Conservation (phyloP, 2,329 filamentous ascomycete genomes). For the Cercospora sp. region DNA sequence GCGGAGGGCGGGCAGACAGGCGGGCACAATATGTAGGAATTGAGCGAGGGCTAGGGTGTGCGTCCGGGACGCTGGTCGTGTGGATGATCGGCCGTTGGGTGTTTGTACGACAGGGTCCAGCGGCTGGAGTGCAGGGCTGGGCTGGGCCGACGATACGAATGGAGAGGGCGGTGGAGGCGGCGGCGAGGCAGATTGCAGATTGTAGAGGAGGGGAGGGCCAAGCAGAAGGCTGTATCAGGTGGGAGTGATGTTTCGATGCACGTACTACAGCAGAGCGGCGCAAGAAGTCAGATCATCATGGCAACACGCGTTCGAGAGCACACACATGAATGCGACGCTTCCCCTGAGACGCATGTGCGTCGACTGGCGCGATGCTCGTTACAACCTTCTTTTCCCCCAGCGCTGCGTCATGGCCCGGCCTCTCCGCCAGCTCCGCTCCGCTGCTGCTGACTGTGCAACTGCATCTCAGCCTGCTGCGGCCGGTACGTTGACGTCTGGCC, state of each 20-base stretch:
- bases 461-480: not conserved
- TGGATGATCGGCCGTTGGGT: conserved; percentile 9
- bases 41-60: not conserved
- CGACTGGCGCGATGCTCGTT: not conserved
- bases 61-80: conserved; percentile 1
- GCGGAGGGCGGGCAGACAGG: not conserved
- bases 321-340: not conserved
- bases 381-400: not conserved
- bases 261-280: not conserved
- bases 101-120: conserved; percentile 3
- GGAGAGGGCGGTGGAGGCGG: not conserved
- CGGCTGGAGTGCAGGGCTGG: conserved; percentile 3
- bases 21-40: not conserved
- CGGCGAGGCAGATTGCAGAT: not conserved
- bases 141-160: not conserved
- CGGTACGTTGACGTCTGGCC: not conserved
- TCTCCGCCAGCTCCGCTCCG: not conserved
- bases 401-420: not conserved
- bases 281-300: not conserved
- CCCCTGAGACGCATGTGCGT: not conserved
- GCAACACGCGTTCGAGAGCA: not conserved
- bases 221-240: not conserved
- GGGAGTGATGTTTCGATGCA: not conserved
- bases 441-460: not conserved
- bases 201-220: not conserved